These are phyloP conservation scores for Scopulariopsis brevicaulis DNA, from an alignment of 2,329 filamentous ascomycete species.

Conservation along the genomic window DNA sequence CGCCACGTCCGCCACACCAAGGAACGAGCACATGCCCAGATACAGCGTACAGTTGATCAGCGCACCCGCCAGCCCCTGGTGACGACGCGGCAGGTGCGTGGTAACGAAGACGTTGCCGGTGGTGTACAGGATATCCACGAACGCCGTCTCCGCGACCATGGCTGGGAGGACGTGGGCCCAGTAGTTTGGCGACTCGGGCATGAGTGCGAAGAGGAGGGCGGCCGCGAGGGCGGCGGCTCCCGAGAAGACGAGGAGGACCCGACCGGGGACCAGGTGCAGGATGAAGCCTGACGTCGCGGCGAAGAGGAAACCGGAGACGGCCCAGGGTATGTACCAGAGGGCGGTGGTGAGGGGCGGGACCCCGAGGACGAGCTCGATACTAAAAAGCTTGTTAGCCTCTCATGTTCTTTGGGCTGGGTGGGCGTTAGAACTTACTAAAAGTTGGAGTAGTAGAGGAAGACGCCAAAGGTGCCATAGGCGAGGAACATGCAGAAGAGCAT, in stretches of 20 bases:
- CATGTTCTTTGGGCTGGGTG: background rate
- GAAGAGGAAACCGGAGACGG: constrained; percentile 45
- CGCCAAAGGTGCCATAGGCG: constrained; percentile 41
- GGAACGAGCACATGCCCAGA: constrained; percentile 49
- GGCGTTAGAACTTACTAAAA: constrained; percentile 37
- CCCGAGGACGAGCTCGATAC: constrained; percentile 39
- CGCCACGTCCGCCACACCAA: constrained; percentile 51
- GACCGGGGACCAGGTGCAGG: constrained; percentile 42
- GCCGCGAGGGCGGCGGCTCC: constrained; percentile 36
- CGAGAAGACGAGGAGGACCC: constrained; percentile 38
- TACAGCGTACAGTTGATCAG: constrained; percentile 51
- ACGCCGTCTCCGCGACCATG: constrained; percentile 48
- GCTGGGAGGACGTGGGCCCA: constrained; percentile 55
- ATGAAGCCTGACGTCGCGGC: constrained; percentile 39
- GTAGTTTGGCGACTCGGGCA: constrained; percentile 37
- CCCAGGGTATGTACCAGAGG: constrained; percentile 48
- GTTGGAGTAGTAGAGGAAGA: constrained; percentile 51
- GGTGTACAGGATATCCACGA: constrained; percentile 56
- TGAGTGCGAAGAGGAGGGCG: constrained; percentile 42
- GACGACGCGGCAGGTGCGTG: constrained; percentile 42
- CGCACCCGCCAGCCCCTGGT: constrained; percentile 54
- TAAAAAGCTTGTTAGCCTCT: constrained; percentile 10
- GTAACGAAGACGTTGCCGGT: constrained; percentile 58
- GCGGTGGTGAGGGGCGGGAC: constrained; percentile 41
- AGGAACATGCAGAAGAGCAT: constrained; percentile 41